Conservation (phyloP, 2,329 filamentous ascomycete species). For the Trichoderma atrobrunneum region DNA sequence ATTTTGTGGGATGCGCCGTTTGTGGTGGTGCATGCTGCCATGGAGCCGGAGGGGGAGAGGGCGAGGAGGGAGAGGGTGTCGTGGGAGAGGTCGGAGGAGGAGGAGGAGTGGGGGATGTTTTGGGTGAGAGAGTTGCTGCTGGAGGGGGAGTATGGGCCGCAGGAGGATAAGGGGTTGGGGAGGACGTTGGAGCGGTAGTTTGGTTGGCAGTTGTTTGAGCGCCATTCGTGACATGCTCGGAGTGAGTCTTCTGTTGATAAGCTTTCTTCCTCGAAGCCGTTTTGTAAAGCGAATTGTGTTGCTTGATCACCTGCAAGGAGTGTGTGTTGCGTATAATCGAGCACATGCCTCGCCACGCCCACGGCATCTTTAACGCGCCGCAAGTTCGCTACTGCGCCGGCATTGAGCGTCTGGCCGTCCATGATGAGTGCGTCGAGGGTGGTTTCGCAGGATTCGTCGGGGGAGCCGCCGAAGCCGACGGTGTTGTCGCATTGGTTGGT, state of each 20-base stretch:
- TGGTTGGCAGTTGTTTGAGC: conserved; percentile 42
- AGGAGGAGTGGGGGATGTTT: conserved; percentile 5
- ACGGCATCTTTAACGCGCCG: conserved; percentile 49
- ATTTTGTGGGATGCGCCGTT: conserved; percentile 55
- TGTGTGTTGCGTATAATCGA: conserved; percentile 51
- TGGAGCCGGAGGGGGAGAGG: conserved; percentile 41
- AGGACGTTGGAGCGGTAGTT: conserved; percentile 49
- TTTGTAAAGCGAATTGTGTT: conserved; percentile 50
- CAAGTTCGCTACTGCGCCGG: conserved; percentile 51
- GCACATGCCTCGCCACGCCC: conserved; percentile 48
- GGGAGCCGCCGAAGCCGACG: conserved; percentile 54
- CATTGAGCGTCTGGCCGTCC: conserved; percentile 53
- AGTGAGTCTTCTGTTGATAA: conserved; percentile 43
- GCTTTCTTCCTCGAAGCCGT: conserved; percentile 47
- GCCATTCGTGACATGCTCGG: conserved; percentile 44
- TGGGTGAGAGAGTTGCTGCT: conserved; percentile 36
- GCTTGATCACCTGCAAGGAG: conserved; percentile 52
- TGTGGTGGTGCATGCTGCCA: conserved; percentile 55
- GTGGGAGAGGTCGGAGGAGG: conserved; percentile 34
- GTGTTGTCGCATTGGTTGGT: conserved; percentile 51
- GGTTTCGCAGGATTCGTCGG: conserved; percentile 55
- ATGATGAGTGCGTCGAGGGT: conserved; percentile 59
- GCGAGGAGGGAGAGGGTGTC: conserved; percentile 55
- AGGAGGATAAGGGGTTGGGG: conserved; percentile 42
- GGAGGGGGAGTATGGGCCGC: conserved; percentile 41